A percentile compares a stretch with the other conserved stretches of the same genome.
Evolutionary conservation across 176 grass and related monocot genomes (phyloP).

Genomic region (Eragrostis curvula): DNA sequence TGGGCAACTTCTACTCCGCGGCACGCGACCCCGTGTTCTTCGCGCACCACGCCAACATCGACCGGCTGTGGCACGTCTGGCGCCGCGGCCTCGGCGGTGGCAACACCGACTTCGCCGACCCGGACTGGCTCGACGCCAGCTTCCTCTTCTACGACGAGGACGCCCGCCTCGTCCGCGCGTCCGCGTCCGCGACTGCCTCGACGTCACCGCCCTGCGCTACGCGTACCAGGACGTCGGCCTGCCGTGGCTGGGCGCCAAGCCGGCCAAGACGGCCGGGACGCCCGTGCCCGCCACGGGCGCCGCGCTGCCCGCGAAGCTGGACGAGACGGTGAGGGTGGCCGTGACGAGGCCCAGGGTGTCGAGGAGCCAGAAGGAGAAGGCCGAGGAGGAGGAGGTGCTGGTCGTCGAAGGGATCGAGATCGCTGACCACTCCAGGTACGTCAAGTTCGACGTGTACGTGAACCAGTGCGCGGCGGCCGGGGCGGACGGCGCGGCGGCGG

Average conservation of each 20-base stretch:
- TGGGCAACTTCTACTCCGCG: slow-evolving; percentile 75
- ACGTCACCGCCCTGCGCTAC: slow-evolving; percentile 45
- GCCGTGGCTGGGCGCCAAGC: slow-evolving; percentile 54
- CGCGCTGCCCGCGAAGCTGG: slow-evolving; percentile 49
- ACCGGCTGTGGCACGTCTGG: slow-evolving; percentile 76
- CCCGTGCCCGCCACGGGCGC: neutral
- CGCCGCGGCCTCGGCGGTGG: slow-evolving; percentile 25
- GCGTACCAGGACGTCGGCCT: slow-evolving; percentile 65
- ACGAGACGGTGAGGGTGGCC: slow-evolving; percentile 27
- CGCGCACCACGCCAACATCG: slow-evolving; percentile 71
- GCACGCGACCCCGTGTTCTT: slow-evolving; percentile 72
- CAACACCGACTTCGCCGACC: slow-evolving; percentile 55
- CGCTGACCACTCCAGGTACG: slow-evolving; percentile 32
- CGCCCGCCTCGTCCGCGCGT: slow-evolving; percentile 60
- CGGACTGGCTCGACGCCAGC: slow-evolving; percentile 72
- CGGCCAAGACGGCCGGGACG: neutral
- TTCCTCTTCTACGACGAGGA: slow-evolving; percentile 96
- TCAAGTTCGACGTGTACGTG: slow-evolving; percentile 82
- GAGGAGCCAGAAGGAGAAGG: slow-evolving; percentile 57
- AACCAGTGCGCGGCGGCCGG: slow-evolving; percentile 31
- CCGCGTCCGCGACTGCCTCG: slow-evolving; percentile 63
- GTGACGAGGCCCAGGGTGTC: slow-evolving; percentile 49
- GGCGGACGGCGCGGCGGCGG: slow-evolving; percentile 17
- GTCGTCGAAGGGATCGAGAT: slow-evolving; percentile 59
- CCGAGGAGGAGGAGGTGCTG: slow-evolving; percentile 64